Evolutionary conservation across 306 rosid genomes (phyloP), one percentile per base, ranked within the genome.

Genomic region (Luffa acutangula): DNA sequence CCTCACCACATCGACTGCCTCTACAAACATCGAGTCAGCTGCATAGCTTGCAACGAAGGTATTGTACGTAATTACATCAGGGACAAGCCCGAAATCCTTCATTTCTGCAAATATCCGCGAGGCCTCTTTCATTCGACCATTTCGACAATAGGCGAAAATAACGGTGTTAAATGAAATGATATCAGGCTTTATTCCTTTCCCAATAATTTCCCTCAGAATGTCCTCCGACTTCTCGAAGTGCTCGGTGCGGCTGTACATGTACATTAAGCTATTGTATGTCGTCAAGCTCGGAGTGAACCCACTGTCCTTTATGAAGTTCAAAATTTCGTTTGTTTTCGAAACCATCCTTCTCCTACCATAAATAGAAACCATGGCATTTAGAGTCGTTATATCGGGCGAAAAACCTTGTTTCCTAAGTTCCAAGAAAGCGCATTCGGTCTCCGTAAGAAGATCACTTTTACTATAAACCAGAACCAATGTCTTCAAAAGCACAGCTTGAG

Each of bases 221-320:
- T 90, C 85, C 86, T 94, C 98, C 4, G 98, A 86, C 78, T 85
- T 89, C 73, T 87, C 85, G 63, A 91, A 94, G 79, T 88, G 81
- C 80, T 85, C 97, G 3, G 97, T 91, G 59, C 93, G 95, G 76
- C 92, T 88, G 72, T 94, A 85, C 93, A 89, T 94, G 75, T 91
- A 91, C 97, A 94, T 94, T 85, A 94, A 80, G 84, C 90, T 87
- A 78, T 94, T 94, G 84, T 94, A 94, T 31, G 98, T 94, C 15
- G 98, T 83, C 93, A 92, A 84, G 92, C 88, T 92, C 13, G 95
- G 93, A 83, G 95, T 92, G 76, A 88, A 94, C 58, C 97, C 97
- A 63, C 83, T 91, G 73, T 90, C 89, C 41, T 82, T 66, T 86
- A 92, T 89, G 80, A 87, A 92, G 80, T 86, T 85, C 85, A 94